Conservation (phyloP, 768 basidiomycete species). For the Hericium erinaceus region DNA sequence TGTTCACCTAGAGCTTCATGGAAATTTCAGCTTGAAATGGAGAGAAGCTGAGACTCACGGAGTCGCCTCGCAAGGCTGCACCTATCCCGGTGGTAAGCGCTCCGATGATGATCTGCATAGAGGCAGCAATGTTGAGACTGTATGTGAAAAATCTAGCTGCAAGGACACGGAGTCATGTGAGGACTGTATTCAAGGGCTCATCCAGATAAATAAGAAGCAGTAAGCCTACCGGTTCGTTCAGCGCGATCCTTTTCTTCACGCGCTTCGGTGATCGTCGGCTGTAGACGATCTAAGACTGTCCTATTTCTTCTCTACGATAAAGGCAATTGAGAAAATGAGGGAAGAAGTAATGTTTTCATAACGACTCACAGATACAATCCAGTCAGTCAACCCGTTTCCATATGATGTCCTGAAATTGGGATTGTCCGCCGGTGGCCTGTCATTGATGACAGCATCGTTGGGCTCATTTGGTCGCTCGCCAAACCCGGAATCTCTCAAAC, state of each 20-base stretch:
- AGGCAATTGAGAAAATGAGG: not conserved
- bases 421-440: no score
- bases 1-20: constrained; percentile 20
- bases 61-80: constrained; percentile 16
- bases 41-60: not conserved
- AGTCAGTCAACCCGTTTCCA: no score
- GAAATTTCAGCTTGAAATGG: not conserved
- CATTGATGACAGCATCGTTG: no score
- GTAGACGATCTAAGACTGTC: not conserved
- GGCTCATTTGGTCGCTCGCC: no score
- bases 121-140: constrained; percentile 18
- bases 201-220: not conserved
- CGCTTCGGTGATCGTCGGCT: not conserved
- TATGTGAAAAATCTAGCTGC: constrained; percentile 10
- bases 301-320: not conserved
- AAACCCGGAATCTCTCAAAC: no score
- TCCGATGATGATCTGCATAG: constrained; percentile 19
- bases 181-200: not conserved
- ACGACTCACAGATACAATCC: no score
- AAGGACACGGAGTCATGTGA: not conserved
- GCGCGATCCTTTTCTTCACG: not conserved
- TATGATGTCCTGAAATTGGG: no score
- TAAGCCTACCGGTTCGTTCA: not conserved
- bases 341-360: no score
- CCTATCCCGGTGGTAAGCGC: constrained; percentile 21